Evolutionary conservation across 495 filamentous ascomycete species (phyloP), one percentile per base, ranked within the genome.

Genomic region (Penicillium odoratum): DNA sequence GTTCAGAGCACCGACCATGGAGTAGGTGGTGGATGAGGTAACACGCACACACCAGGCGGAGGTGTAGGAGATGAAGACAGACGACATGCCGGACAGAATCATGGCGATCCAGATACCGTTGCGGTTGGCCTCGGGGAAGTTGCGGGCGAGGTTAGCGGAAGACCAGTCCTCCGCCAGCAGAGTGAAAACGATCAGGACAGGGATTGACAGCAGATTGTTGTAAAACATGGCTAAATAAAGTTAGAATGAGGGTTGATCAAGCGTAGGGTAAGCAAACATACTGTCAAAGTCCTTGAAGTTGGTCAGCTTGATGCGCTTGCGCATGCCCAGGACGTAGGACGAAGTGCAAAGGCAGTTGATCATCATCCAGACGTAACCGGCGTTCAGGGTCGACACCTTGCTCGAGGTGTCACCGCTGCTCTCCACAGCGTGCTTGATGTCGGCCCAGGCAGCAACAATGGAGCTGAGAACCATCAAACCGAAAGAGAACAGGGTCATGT

Each of bases 261-360:
- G 52, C 51, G n/a, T 15, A 7, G 13, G 25, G 15, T 9, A 18
- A 48, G 36, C 34, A 49, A 29, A 84, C 93, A 75, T 84, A 97
- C 93, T 96, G 74, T 99, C 94, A 77, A 95, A 97, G 69, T 99
- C 94, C 80, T 97, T 97, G 77, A 99, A 98, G 82, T 97, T 97
- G 74, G 95, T 98, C 79, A 96, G 83, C 85, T 98, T 98, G 68
- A 98, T 98, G 53, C 95, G 85, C 83, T 99, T 99, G 69, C 93
- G 85, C 95, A 97, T 99, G 57, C 88, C 83, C 44, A 99, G 76
- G 34, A 97, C 78, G 64, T 96, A 99, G 25, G 90, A 84, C 10
- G 94, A 92, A 30, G 88, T 93, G 81, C 92, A 97, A 72, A 99
- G 84, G 65, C 96, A 97, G 78, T 99, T 99, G 74, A 97, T 75